A percentile compares a stretch with the other conserved stretches of the same genome.
phyloP scores from a whole-genome alignment of 306 rosid species.

The Prunus fruticosa region DNA sequence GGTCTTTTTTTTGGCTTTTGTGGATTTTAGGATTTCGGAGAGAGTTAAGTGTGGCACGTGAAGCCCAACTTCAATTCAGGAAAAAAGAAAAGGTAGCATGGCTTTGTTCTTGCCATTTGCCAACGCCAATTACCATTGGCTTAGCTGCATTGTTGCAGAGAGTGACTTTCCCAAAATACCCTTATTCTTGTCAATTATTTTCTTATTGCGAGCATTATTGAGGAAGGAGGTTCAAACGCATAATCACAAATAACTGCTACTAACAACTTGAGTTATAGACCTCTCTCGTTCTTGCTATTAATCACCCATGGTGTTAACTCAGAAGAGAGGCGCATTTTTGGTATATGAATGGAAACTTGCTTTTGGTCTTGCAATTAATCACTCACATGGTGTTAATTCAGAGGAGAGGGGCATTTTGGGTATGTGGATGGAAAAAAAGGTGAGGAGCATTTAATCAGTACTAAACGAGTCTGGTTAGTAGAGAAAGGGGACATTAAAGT shows the following conservation, averaged over 20 bases:
- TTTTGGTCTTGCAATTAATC: too few relatives aligned
- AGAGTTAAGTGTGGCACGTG: conserved; percentile 36
- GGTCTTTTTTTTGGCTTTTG: conserved; percentile 6
- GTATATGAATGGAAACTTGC: background rate
- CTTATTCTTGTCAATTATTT: background rate
- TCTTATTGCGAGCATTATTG: too few relatives aligned
- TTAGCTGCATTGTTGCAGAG: background rate
- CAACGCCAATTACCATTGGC: background rate
- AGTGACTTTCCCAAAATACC: background rate
- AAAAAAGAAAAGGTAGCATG: background rate
- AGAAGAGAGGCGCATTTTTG: background rate
- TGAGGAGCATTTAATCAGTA: background rate
- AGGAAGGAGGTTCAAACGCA: too few relatives aligned
- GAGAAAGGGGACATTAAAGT: background rate
- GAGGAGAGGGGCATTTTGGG: background rate
- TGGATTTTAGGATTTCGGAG: conserved; percentile 8
- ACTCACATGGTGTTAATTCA: too few relatives aligned
- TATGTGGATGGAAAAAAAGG: background rate
- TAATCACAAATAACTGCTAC: rapidly evolving
- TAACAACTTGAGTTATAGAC: too few relatives aligned
- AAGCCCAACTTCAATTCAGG: conserved; percentile 25
- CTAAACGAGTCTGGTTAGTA: background rate
- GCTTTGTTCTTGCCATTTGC: background rate
- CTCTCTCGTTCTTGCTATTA: too few relatives aligned
- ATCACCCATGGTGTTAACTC: too few relatives aligned